Evolutionary conservation across 371 early-diverging fungal species (phyloP).

Genomic region (Rhizopus sp.): DNA sequence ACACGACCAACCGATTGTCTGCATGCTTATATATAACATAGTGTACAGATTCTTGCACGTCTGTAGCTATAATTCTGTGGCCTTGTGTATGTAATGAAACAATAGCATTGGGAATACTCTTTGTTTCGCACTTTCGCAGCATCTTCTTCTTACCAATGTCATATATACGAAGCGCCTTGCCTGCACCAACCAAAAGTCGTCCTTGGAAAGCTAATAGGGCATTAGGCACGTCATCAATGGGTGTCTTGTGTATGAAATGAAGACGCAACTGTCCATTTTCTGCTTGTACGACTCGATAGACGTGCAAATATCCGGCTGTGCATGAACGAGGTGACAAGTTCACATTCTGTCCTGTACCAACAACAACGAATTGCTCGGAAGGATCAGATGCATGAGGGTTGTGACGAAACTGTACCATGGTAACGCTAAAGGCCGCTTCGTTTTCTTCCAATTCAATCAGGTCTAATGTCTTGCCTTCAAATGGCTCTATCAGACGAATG

Average conservation of each 20-base stretch:
- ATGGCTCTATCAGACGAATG: conserved; percentile 84
- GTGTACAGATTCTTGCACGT: conserved; percentile 87
- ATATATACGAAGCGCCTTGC: conserved; percentile 87
- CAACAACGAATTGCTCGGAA: conserved; percentile 66
- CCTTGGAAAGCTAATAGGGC: conserved; percentile 90
- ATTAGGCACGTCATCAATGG: conserved; percentile 83
- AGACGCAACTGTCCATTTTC: conserved; percentile 56
- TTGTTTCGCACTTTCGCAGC: conserved; percentile 88
- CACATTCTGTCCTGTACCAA: conserved; percentile 85
- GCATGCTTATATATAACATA: conserved; percentile 73
- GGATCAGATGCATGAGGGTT: conserved; percentile 51
- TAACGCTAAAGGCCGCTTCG: conserved; percentile 87
- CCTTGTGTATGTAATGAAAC: conserved; percentile 81
- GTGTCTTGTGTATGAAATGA: conserved; percentile 84
- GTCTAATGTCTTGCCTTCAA: conserved; percentile 73
- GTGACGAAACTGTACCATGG: conserved; percentile 70
- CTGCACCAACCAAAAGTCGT: conserved; percentile 85
- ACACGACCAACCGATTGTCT: conserved; percentile 82
- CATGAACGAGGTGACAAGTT: conserved; percentile 72
- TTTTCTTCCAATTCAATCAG: conserved; percentile 80
- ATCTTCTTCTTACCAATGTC: conserved; percentile 92
- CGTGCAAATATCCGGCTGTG: conserved; percentile 70
- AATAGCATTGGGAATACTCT: conserved; percentile 76
- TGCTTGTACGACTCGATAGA: conserved; percentile 72
- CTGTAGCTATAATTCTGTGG: conserved; percentile 82